phyloP scores from a whole-genome alignment of 805 yeast species.

The Wickerhamomyces chaumierensis region DNA sequence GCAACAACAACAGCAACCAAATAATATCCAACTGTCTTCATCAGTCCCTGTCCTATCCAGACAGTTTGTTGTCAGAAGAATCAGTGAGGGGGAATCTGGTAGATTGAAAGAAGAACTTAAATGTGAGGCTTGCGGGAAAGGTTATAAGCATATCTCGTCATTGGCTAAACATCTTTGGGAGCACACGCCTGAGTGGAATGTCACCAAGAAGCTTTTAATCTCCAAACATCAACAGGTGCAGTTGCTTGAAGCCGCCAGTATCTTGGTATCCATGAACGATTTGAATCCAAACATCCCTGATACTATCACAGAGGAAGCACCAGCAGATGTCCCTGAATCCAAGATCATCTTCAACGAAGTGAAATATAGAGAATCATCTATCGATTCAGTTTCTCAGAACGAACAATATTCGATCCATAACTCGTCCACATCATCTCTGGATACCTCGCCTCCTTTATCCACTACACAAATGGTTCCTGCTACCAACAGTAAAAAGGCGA shows the following conservation, averaged over 20 bases:
- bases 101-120: slow-evolving; percentile 72
- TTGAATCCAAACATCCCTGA: slow-evolving; percentile 4
- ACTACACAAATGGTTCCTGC: slow-evolving; percentile 1
- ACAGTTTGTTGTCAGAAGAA: slow-evolving; percentile 72
- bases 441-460: slow-evolving; percentile 4
- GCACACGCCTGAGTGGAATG: slow-evolving; percentile 90
- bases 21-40: slow-evolving; percentile 8
- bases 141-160: slow-evolving; percentile 81
- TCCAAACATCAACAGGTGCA: slow-evolving; percentile 23
- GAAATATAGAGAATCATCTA: neutral
- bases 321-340: neutral
- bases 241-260: slow-evolving; percentile 17
- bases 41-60: slow-evolving; percentile 36
- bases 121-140: slow-evolving; percentile 89
- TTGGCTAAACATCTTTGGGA: slow-evolving; percentile 87
- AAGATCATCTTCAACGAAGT: neutral
- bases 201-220: slow-evolving; percentile 67
- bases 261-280: slow-evolving; percentile 15
- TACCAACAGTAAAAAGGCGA: slow-evolving; percentile 7
- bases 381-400: neutral
- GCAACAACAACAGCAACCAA: neutral
- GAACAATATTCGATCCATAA: slow-evolving; percentile 7
- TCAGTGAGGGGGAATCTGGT: slow-evolving; percentile 80
- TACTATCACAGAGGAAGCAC: slow-evolving; percentile 6
- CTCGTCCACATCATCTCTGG: slow-evolving; percentile 1